phyloP scores from a whole-genome alignment of 2,329 filamentous ascomycete species.

The Aspergillus nomiae region DNA sequence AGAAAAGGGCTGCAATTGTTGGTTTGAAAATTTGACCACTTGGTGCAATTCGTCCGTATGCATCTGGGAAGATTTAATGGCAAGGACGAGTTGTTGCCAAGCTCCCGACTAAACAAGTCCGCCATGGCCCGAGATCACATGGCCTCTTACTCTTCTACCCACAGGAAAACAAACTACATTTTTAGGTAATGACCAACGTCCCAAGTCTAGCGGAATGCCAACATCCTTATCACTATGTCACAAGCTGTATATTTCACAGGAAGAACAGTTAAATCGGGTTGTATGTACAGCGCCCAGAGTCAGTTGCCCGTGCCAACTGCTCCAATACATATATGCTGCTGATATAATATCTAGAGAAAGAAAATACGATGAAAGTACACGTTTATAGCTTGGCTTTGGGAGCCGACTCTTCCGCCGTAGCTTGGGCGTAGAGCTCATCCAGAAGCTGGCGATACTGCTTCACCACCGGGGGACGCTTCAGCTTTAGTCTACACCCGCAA shows the following conservation, averaged over 20 bases:
- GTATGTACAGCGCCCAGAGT: conserved; percentile 8
- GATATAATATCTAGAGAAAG: neutral
- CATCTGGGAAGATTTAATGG: neutral
- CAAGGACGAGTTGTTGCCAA: neutral
- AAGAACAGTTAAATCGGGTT: neutral
- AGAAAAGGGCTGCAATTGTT: neutral
- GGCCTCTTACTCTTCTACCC: neutral
- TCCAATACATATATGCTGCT: neutral
- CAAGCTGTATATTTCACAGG: neutral
- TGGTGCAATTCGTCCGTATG: neutral
- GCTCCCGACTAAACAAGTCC: neutral
- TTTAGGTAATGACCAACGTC: neutral
- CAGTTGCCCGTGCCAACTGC: neutral
- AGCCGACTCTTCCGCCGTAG: conserved; percentile 40
- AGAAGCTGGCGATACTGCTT: conserved; percentile 62
- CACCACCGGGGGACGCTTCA: conserved; percentile 69
- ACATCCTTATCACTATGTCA: neutral
- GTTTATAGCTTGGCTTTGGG: conserved; percentile 41
- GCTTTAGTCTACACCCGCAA: conserved; percentile 58
- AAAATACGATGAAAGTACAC: neutral
- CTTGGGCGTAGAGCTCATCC: conserved; percentile 64
- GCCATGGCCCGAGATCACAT: neutral
- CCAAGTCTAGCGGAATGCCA: neutral
- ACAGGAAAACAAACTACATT: neutral
- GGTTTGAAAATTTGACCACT: neutral